These are phyloP conservation scores for Arthrinium puccinioides DNA, from an alignment of 2,329 filamentous ascomycete genomes.

Conservation along the genomic window DNA sequence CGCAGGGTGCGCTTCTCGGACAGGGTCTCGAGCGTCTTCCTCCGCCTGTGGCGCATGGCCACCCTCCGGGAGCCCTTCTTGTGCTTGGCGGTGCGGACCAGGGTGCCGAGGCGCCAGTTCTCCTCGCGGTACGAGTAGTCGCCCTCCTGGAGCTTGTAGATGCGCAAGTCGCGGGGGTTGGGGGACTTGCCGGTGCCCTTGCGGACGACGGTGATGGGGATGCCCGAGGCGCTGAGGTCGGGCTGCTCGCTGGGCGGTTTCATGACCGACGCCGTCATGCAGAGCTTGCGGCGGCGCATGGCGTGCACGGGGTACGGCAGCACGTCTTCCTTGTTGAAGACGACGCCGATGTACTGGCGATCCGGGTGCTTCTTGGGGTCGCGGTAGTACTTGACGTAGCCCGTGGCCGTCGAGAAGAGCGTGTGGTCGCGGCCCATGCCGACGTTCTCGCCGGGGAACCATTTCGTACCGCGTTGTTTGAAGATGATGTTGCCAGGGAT, in stretches of 20 bases:
- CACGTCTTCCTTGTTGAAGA: constrained; percentile 72
- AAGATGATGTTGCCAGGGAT: constrained; percentile 97
- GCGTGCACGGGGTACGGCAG: constrained; percentile 73
- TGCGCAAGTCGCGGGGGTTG: constrained; percentile 31
- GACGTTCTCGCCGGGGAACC: constrained; percentile 93
- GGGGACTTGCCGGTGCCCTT: constrained; percentile 17
- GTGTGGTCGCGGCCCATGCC: constrained; percentile 95
- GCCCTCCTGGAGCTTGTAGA: constrained; percentile 38
- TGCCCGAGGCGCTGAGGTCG: constrained; percentile 40
- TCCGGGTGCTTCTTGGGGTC: constrained; percentile 78
- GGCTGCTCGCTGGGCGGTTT: constrained; percentile 24
- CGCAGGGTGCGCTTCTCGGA: constrained; percentile 20
- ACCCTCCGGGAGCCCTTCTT: constrained; percentile 34
- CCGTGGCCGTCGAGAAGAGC: constrained; percentile 76
- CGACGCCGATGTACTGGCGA: constrained; percentile 90
- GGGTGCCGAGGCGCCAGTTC: constrained; percentile 50
- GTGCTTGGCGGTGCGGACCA: constrained; percentile 43
- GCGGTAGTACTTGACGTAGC: constrained; percentile 95
- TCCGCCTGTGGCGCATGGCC: constrained; percentile 42
- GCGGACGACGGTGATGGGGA: constrained; percentile 39
- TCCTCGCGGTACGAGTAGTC: constrained; percentile 52
- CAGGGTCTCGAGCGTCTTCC: constrained; percentile 22
- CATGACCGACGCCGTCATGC: constrained; percentile 55
- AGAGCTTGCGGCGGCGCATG: constrained; percentile 66
- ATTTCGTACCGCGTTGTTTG: constrained; percentile 88